Conservation (phyloP, 768 basidiomycete genomes). For the Hypholoma fasciculare region DNA sequence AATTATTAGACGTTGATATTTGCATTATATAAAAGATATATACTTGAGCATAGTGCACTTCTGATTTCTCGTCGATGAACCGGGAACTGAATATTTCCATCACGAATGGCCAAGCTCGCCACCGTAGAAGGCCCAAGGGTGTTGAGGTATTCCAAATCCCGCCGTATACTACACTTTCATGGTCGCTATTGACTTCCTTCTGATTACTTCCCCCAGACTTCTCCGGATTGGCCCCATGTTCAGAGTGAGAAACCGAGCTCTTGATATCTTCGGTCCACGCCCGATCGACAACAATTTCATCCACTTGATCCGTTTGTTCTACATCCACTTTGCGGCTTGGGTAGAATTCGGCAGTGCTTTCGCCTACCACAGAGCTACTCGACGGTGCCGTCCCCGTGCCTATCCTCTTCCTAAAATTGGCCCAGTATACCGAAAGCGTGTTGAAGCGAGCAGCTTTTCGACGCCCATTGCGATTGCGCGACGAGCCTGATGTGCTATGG, state of each 20-base stretch:
- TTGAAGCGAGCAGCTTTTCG: conserved; percentile 39
- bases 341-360: conserved; percentile 44
- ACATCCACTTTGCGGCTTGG: conserved; percentile 25
- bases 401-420: conserved; percentile 51
- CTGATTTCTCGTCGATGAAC: conserved; percentile 58
- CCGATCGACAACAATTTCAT: conserved; percentile 78
- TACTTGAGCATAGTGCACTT: conserved; percentile 45
- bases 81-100: conserved; percentile 58
- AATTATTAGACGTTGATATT: background rate
- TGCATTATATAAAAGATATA: background rate
- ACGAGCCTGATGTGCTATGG: conserved; percentile 23
- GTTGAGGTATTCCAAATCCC: conserved; percentile 29
- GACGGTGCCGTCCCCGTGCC: conserved; percentile 59
- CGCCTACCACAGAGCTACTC: conserved; percentile 50
- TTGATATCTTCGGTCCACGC: conserved; percentile 63
- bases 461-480: conserved; percentile 26
- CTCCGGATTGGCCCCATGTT: conserved; percentile 47
- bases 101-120: conserved; percentile 56
- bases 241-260: conserved; percentile 52
- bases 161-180: conserved; percentile 24
- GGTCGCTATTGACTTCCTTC: conserved; percentile 30
- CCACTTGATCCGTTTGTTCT: conserved; percentile 43
- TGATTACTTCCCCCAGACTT: conserved; percentile 46
- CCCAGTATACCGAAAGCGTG: conserved; percentile 44
- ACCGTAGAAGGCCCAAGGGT: conserved; percentile 48